A percentile compares a stretch with the other conserved stretches of the same genome.
phyloP scores from a whole-genome alignment of 2,329 filamentous ascomycete genomes.

The Verticillium tricorpus region DNA sequence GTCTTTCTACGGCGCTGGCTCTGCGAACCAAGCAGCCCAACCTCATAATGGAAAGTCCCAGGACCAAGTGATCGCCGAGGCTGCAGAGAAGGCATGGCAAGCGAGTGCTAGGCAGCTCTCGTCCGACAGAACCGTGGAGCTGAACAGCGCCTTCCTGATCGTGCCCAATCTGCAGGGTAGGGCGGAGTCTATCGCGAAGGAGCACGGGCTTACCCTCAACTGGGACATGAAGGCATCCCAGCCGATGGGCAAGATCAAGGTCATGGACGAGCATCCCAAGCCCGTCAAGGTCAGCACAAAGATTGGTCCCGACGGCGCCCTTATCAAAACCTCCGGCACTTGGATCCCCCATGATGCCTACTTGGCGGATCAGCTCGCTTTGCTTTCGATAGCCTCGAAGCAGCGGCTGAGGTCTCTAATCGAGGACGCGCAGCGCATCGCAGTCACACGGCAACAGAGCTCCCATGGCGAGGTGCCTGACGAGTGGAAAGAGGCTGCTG shows the following conservation, averaged over 20 bases:
- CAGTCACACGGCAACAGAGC: slow-evolving; percentile 67
- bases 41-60: slow-evolving; percentile 42
- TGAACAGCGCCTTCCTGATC: slow-evolving; percentile 69
- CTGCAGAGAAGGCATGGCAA: slow-evolving; percentile 61
- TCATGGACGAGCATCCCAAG: slow-evolving; percentile 42
- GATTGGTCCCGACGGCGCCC: slow-evolving; percentile 56
- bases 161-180: slow-evolving; percentile 57
- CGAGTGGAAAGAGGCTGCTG: slow-evolving; percentile 71
- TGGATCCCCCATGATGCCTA: slow-evolving; percentile 72
- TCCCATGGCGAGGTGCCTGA: slow-evolving; percentile 75
- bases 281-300: slow-evolving; percentile 52
- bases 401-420: slow-evolving; percentile 72
- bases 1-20: slow-evolving; percentile 60
- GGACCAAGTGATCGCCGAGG: slow-evolving; percentile 61
- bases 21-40: slow-evolving; percentile 59
- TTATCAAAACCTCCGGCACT: slow-evolving; percentile 59
- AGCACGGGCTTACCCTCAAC: slow-evolving; percentile 53
- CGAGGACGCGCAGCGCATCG: slow-evolving; percentile 69
- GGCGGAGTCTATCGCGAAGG: slow-evolving; percentile 53
- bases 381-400: slow-evolving; percentile 79
- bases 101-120: slow-evolving; percentile 59
- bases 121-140: slow-evolving; percentile 60
- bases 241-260: slow-evolving; percentile 42
- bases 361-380: slow-evolving; percentile 75
- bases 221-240: slow-evolving; percentile 47